Percentiles rank a stretch among this genome's conserved stretches.
phyloP scores from a whole-genome alignment of 495 filamentous ascomycete genomes.

The Podospora pseudocomata region DNA sequence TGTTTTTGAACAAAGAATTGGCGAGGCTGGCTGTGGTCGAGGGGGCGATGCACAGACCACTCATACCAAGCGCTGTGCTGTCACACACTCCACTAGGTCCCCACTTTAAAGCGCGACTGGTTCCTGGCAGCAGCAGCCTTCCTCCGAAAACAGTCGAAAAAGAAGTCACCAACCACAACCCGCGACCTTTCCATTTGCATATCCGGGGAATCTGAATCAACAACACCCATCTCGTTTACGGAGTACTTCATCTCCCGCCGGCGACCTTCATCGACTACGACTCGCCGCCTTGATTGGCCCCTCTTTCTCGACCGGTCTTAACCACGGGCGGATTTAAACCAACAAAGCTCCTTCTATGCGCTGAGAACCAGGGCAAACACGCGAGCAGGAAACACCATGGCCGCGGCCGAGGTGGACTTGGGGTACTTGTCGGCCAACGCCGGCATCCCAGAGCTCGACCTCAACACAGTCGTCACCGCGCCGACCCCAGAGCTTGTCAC shows the following conservation, averaged over 20 bases:
- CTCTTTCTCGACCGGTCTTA: not conserved
- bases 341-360: constrained; percentile 15
- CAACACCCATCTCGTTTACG: not conserved
- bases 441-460: constrained; percentile 62
- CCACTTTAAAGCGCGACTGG: constrained; percentile 3
- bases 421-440: constrained; percentile 73
- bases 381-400: constrained; percentile 55
- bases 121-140: constrained; percentile 8
- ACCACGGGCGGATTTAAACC: not conserved
- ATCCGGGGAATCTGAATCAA: not conserved
- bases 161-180: not conserved
- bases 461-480: constrained; percentile 61
- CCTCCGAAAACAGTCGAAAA: constrained; percentile 22
- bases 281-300: not conserved
- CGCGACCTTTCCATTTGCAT: not conserved
- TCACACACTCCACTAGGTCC: not conserved
- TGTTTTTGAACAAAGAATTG: not conserved
- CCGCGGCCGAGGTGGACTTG: constrained; percentile 68
- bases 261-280: not conserved
- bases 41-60: not conserved
- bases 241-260: not conserved
- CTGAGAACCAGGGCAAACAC: constrained; percentile 10
- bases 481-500: constrained; percentile 77
- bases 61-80: not conserved
- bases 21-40: not conserved